phyloP scores from a whole-genome alignment of 495 filamentous ascomycete species.

The Podospora bellae-mahoneyi region DNA sequence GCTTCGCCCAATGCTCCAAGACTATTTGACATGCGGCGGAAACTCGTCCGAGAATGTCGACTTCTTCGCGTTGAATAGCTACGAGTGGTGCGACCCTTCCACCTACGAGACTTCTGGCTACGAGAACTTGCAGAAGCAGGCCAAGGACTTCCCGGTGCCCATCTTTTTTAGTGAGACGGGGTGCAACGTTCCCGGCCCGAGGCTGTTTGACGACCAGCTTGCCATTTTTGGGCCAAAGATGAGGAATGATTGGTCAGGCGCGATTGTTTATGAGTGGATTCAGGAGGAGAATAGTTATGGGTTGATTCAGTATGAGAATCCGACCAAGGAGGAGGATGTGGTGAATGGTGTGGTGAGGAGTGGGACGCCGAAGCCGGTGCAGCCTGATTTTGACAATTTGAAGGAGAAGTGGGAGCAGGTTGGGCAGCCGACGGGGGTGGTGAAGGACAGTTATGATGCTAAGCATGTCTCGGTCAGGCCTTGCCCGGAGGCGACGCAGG shows the following conservation, averaged over 20 bases:
- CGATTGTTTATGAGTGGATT: conserved; percentile 90
- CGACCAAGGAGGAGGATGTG: conserved; percentile 48
- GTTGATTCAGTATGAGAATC: conserved; percentile 71
- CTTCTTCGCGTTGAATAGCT: conserved; percentile 83
- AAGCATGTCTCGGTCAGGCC: conserved; percentile 54
- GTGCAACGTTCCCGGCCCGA: conserved; percentile 64
- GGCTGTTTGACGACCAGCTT: conserved; percentile 71
- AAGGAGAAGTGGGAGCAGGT: conserved; percentile 72
- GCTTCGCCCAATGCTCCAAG: conserved; percentile 80
- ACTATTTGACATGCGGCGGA: conserved; percentile 76
- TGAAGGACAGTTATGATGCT: conserved; percentile 60
- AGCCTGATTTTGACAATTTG: conserved; percentile 75
- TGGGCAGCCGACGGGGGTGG: conserved; percentile 59
- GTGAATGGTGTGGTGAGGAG: conserved; percentile 64
- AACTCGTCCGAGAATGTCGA: conserved; percentile 70
- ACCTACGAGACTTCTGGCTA: conserved; percentile 69
- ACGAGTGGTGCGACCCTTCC: conserved; percentile 78
- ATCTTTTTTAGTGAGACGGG: conserved; percentile 86
- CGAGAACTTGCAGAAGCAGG: conserved; percentile 53
- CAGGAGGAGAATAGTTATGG: conserved; percentile 83
- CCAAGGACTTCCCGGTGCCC: conserved; percentile 59
- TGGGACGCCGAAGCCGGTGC: conserved; percentile 70
- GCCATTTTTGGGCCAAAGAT: conserved; percentile 74
- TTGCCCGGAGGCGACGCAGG: conserved; percentile 67
- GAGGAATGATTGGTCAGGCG: conserved; percentile 71